phyloP scores from a whole-genome alignment of 257 asterid species.

The Sherardia arvensis region DNA sequence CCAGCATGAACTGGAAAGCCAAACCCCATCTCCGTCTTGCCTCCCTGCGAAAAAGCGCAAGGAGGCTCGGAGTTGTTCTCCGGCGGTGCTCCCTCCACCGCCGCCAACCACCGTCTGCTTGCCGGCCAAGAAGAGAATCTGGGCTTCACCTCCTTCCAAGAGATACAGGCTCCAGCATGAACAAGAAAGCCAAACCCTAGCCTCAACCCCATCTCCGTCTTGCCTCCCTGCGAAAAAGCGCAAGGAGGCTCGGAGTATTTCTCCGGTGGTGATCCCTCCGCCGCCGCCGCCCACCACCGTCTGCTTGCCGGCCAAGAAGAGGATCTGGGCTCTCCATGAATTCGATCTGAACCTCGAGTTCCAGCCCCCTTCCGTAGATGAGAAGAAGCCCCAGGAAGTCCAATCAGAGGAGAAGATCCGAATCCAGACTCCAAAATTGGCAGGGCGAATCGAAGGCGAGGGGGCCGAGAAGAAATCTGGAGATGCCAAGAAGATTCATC shows the following conservation, averaged over 20 bases:
- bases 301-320: background rate
- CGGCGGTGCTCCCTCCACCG: background rate
- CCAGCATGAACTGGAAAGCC: constrained; percentile 24
- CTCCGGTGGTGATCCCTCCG: background rate
- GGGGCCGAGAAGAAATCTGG: too few species aligned
- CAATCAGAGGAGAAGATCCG: background rate
- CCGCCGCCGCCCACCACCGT: background rate
- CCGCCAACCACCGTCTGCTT: background rate
- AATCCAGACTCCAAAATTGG: too few species aligned
- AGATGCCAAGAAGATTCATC: too few species aligned
- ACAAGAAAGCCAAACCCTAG: constrained; percentile 11
- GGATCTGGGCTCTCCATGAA: background rate
- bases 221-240: constrained; percentile 71
- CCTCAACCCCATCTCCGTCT: constrained; percentile 12
- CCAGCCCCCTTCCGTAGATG: background rate
- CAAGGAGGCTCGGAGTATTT: background rate
- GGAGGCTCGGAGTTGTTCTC: background rate
- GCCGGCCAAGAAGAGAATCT: background rate
- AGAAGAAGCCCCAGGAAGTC: background rate
- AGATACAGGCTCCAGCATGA: constrained; percentile 48
- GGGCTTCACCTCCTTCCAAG: too few species aligned
- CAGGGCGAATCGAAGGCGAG: too few species aligned
- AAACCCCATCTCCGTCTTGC: constrained; percentile 11
- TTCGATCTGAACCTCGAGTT: background rate
- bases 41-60: constrained; percentile 68